A percentile compares a stretch with the other conserved stretches of the same genome.
phyloP scores from a whole-genome alignment of 176 grass and related monocot genomes.

The Musa acuminata region DNA sequence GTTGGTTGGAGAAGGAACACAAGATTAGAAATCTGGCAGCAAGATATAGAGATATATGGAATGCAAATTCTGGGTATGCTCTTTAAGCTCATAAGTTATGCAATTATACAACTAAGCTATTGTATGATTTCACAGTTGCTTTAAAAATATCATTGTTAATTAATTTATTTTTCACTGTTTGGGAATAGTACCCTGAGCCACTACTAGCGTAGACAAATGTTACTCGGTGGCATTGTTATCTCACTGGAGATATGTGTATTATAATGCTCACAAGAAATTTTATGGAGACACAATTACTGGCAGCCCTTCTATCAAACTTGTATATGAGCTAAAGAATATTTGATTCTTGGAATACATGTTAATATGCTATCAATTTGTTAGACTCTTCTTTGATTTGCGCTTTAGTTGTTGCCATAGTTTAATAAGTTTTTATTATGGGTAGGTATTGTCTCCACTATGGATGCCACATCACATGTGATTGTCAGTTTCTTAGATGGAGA shows the following conservation, averaged over 20 bases:
- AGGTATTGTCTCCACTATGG: not conserved
- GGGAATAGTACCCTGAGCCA: not conserved
- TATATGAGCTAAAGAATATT: not conserved
- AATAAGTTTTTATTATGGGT: not conserved
- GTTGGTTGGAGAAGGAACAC: constrained; percentile 64
- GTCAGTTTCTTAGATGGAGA: not conserved
- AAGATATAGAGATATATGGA: constrained; percentile 88
- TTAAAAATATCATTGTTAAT: not conserved
- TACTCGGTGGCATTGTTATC: not conserved
- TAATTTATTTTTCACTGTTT: not conserved
- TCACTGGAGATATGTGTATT: not conserved
- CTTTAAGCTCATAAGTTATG: not conserved
- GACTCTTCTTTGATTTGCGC: not conserved
- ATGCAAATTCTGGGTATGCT: constrained; percentile 48
- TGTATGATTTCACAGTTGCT: not conserved
- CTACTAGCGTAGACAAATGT: not conserved
- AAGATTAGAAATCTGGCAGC: constrained; percentile 57
- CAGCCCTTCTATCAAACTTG: too few relatives aligned
- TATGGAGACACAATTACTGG: not conserved
- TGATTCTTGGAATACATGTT: not conserved
- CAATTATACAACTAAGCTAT: constrained; percentile 6
- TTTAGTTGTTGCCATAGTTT: not conserved
- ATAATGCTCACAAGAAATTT: not conserved
- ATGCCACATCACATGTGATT: not conserved
- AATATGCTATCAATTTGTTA: too few relatives aligned